These are phyloP conservation scores for Phycomyces blakesleeanus DNA, from an alignment of 192 early-diverging fungal genomes.

Conservation along the genomic window DNA sequence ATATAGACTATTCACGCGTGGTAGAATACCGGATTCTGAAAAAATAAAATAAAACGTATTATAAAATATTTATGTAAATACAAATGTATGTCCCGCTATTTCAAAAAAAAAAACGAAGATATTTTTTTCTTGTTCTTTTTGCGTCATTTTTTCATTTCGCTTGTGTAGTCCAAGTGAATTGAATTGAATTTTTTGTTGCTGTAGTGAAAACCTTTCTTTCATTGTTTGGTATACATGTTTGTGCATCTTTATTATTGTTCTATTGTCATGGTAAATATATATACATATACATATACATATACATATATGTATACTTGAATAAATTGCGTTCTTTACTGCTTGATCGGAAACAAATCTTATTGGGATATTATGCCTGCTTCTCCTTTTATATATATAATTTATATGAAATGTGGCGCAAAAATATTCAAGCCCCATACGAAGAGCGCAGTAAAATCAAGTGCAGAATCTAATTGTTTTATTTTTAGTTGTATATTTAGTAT, in stretches of 20 bases:
- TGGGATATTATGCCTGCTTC: too few relatives aligned
- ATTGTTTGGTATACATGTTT: not conserved
- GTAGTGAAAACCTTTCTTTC: not conserved
- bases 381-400: too few relatives aligned
- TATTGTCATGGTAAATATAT: not conserved
- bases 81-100: not conserved
- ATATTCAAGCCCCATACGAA: too few relatives aligned
- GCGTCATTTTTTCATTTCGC: not conserved
- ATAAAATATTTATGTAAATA: not conserved
- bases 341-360: too few relatives aligned
- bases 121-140: not conserved
- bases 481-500: too few relatives aligned
- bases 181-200: not conserved
- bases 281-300: not conserved
- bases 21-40: too few relatives aligned
- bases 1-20: too few relatives aligned
- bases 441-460: too few relatives aligned
- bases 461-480: too few relatives aligned
- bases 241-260: not conserved
- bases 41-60: not conserved
- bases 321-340: too few relatives aligned
- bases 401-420: too few relatives aligned
- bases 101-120: not conserved
- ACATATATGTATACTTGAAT: not conserved
- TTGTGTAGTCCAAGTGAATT: not conserved